Evolutionary conservation across 495 filamentous ascomycete species (phyloP).

Genomic region (Aspergillus baeticus): DNA sequence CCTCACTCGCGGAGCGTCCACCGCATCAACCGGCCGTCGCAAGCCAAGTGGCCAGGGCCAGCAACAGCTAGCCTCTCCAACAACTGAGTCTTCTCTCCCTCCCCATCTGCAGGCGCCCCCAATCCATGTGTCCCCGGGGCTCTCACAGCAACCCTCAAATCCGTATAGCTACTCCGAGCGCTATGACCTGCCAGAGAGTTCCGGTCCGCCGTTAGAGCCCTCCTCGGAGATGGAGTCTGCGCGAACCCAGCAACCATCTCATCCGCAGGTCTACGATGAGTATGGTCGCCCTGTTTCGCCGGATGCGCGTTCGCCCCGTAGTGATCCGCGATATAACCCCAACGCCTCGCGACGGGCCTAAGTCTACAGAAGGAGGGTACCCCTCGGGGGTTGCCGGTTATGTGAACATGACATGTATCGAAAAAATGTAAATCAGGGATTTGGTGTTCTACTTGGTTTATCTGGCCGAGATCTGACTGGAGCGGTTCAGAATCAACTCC

Average conservation of each 20-base stretch:
- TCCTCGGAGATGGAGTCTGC: constrained; percentile 4
- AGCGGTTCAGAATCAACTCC: too few relatives aligned
- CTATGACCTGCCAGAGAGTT: constrained; percentile 13
- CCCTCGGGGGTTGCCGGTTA: too few relatives aligned
- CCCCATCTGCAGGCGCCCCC: neutral
- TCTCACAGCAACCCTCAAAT: constrained; percentile 3
- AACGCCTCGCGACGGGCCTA: neutral
- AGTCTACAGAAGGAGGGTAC: too few relatives aligned
- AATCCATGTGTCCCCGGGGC: neutral
- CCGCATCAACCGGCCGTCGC: constrained; percentile 42
- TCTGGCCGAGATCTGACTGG: too few relatives aligned
- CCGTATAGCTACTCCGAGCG: constrained; percentile 16
- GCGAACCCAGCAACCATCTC: neutral
- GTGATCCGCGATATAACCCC: neutral
- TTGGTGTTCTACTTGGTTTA: too few relatives aligned
- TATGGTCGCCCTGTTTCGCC: constrained; percentile 2
- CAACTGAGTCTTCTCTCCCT: constrained; percentile 16
- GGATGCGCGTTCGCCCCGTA: neutral
- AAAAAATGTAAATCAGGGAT: too few relatives aligned
- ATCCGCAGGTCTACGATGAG: constrained; percentile 4
- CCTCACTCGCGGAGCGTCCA: constrained; percentile 40
- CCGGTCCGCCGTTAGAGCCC: constrained; percentile 16
- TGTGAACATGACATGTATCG: too few relatives aligned
- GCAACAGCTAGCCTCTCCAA: constrained; percentile 14
- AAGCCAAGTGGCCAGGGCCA: constrained; percentile 27